Conservation (phyloP, 148 eudicot species). For the Drosera capensis region DNA sequence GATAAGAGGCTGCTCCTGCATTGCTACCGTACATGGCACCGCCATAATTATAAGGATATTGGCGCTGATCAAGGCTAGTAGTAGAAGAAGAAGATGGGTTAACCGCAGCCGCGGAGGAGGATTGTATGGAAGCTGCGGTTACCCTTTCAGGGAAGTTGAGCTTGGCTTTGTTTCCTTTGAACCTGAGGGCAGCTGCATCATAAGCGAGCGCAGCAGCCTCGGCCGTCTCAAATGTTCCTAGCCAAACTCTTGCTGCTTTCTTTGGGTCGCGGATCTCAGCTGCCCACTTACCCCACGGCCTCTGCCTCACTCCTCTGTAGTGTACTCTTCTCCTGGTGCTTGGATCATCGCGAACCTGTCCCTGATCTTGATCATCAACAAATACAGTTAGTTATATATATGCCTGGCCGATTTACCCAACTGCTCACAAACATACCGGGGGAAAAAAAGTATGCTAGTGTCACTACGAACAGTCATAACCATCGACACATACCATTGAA, state of each 20-base stretch:
- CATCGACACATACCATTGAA: too few relatives aligned
- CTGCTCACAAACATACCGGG: too few relatives aligned
- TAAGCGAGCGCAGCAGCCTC: conserved; percentile 52
- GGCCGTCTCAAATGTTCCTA: conserved; percentile 51
- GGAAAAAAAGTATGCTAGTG: too few relatives aligned
- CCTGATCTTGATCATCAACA: not conserved
- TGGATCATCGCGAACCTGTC: conserved; percentile 6
- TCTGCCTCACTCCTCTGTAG: conserved; percentile 49
- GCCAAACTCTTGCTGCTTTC: conserved; percentile 55
- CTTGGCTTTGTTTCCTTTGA: conserved; percentile 52
- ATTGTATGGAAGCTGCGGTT: too few relatives aligned
- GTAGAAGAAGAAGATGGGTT: too few relatives aligned
- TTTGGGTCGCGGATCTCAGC: conserved; percentile 50
- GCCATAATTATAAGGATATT: too few relatives aligned
- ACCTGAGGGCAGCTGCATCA: conserved; percentile 52
- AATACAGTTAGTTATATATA: not conserved
- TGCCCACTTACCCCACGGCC: conserved; percentile 66
- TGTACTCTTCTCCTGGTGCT: conserved; percentile 19
- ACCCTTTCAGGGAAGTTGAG: conserved; percentile 56
- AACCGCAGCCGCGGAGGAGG: too few relatives aligned
- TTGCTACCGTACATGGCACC: too few relatives aligned
- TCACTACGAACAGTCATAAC: too few relatives aligned
- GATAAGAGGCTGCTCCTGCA: too few relatives aligned
- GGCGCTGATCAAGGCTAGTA: too few relatives aligned
- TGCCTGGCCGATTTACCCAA: too few relatives aligned